These are phyloP conservation scores for Candida tunisiensis DNA, from an alignment of 1,139 yeast species.

Conservation along the genomic window DNA sequence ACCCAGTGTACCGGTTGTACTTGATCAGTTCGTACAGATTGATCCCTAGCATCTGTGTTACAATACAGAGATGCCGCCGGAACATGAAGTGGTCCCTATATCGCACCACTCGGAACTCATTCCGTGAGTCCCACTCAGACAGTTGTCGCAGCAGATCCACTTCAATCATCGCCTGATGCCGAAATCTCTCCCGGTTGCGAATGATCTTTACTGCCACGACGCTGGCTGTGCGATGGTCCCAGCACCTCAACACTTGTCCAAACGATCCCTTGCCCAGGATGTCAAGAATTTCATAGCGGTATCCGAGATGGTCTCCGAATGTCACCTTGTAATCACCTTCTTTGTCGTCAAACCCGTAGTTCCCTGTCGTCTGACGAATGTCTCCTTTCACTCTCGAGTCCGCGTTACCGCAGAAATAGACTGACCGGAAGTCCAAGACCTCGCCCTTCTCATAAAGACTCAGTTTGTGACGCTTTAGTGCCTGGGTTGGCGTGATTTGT, in stretches of 20 bases:
- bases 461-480: constrained; percentile 10
- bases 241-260: constrained; percentile 61
- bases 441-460: constrained; percentile 39
- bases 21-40: constrained; percentile 55
- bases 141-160: constrained; percentile 41
- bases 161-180: constrained; percentile 65
- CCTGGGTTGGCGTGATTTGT: constrained; percentile 12
- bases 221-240: constrained; percentile 43
- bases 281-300: constrained; percentile 45
- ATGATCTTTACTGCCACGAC: constrained; percentile 63
- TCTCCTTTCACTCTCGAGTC: constrained; percentile 21
- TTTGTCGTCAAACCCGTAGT: constrained; percentile 62
- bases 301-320: constrained; percentile 59
- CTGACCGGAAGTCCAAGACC: constrained; percentile 22
- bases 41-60: constrained; percentile 54
- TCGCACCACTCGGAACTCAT: constrained; percentile 29
- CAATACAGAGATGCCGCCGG: constrained; percentile 70
- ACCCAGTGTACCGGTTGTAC: constrained; percentile 41
- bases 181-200: constrained; percentile 57
- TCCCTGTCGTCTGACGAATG: constrained; percentile 21
- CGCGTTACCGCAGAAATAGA: constrained; percentile 23
- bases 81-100: constrained; percentile 62
- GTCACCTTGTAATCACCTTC: constrained; percentile 44
- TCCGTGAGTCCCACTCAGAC: constrained; percentile 24
- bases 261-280: constrained; percentile 69